These are phyloP conservation scores for Serendipita sp. DNA, from an alignment of 768 basidiomycete species.

Conservation along the genomic window DNA sequence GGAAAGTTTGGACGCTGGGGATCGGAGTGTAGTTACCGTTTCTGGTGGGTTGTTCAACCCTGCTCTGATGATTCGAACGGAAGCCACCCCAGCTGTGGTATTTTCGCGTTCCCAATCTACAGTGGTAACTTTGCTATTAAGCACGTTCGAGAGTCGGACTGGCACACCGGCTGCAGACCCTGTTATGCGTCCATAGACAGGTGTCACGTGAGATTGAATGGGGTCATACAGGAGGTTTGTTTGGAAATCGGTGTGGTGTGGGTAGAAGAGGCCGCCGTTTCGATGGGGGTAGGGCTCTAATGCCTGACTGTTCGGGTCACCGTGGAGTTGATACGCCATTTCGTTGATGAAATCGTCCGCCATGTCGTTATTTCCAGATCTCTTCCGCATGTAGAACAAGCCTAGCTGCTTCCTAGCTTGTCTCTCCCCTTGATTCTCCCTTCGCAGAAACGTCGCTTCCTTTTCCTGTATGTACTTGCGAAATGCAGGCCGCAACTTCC, in stretches of 20 bases:
- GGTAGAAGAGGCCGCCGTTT: constrained; percentile 1
- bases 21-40: background rate
- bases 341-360: background rate
- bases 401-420: no score
- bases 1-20: background rate
- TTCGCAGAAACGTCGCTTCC: background rate
- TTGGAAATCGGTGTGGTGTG: background rate
- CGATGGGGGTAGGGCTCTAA: constrained; percentile 4
- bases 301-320: background rate
- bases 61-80: background rate
- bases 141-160: background rate
- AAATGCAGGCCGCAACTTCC: constrained; percentile 42
- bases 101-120: background rate
- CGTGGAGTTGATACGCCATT: background rate
- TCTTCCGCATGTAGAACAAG: background rate
- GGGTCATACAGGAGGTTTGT: background rate
- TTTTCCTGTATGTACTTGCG: constrained; percentile 25
- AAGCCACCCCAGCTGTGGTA: background rate
- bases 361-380: background rate
- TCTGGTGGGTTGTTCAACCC: background rate
- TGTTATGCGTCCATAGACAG: background rate
- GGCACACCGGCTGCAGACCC: background rate
- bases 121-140: background rate
- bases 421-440: background rate
- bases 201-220: background rate